These are phyloP conservation scores for Daldinia loculata DNA, from an alignment of 495 filamentous ascomycete species.

Conservation along the genomic window DNA sequence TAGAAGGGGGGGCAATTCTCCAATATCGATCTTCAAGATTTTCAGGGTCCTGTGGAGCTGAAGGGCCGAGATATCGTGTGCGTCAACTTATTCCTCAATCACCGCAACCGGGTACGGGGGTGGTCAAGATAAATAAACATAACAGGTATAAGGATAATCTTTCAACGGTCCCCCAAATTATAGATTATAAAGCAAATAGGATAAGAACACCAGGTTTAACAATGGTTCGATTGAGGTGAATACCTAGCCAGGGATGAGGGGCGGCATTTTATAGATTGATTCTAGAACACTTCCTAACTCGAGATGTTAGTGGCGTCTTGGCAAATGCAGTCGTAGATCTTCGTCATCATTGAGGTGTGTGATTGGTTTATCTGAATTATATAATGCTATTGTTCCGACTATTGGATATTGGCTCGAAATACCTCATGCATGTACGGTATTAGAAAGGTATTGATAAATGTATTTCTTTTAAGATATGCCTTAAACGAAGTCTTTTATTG, in stretches of 20 bases:
- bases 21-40: constrained; percentile 14
- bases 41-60: constrained; percentile 27
- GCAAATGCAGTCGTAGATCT: constrained; percentile 36
- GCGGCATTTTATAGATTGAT: neutral
- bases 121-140: constrained; percentile 15
- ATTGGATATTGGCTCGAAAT: constrained; percentile 8
- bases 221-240: constrained; percentile 8
- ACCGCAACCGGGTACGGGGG: constrained; percentile 13
- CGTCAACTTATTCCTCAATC: constrained; percentile 19
- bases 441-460: neutral
- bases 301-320: neutral
- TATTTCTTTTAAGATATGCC: neutral
- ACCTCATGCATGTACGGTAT: constrained; percentile 12
- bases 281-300: constrained; percentile 30
- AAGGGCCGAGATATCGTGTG: constrained; percentile 9
- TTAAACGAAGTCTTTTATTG: neutral
- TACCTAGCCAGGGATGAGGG: neutral
- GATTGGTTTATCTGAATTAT: constrained; percentile 39
- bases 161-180: too few species aligned
- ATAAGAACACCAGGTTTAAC: neutral
- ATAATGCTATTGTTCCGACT: constrained; percentile 12
- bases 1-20: too few species aligned
- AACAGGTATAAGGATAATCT: neutral
- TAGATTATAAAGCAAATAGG: neutral
- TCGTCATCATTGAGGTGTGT: constrained; percentile 18